Evolutionary conservation across 345 rosid species (phyloP).

Genomic region (Eucalyptus fibrosa): DNA sequence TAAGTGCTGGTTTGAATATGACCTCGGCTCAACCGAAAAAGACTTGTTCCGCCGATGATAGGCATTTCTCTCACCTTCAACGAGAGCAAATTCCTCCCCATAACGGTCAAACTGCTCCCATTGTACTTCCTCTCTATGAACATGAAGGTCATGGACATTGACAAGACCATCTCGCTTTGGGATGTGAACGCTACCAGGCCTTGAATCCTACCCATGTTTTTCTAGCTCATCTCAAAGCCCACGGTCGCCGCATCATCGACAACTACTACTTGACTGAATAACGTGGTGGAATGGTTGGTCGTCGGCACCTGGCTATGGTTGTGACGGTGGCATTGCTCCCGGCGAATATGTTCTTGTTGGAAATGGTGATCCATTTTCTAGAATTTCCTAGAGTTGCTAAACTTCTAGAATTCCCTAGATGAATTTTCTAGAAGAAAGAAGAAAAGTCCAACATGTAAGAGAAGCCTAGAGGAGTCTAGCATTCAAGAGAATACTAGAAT

Average conservation of each 20-base stretch:
- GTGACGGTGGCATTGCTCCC: neutral
- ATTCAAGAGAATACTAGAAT: too few relatives aligned
- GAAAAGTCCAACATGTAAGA: too few relatives aligned
- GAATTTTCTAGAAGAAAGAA: too few relatives aligned
- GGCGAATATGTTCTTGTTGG: neutral
- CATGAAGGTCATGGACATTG: neutral
- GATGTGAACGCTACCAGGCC: neutral
- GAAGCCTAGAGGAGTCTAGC: too few relatives aligned
- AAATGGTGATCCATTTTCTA: too few relatives aligned
- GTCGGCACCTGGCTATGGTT: neutral
- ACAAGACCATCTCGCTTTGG: neutral
- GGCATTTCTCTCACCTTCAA: neutral
- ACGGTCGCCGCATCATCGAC: neutral
- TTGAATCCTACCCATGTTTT: neutral
- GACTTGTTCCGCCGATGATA: neutral
- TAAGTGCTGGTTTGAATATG: neutral
- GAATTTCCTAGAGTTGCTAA: neutral
- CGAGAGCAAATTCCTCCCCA: neutral
- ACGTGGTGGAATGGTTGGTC: neutral
- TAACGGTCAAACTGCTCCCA: neutral
- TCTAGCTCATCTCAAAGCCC: neutral
- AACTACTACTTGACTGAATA: neutral
- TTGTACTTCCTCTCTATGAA: neutral
- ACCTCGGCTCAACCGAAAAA: neutral
- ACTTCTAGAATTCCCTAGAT: neutral